Evolutionary conservation across 306 rosid species (phyloP).

Genomic region (Lagenaria siceraria): DNA sequence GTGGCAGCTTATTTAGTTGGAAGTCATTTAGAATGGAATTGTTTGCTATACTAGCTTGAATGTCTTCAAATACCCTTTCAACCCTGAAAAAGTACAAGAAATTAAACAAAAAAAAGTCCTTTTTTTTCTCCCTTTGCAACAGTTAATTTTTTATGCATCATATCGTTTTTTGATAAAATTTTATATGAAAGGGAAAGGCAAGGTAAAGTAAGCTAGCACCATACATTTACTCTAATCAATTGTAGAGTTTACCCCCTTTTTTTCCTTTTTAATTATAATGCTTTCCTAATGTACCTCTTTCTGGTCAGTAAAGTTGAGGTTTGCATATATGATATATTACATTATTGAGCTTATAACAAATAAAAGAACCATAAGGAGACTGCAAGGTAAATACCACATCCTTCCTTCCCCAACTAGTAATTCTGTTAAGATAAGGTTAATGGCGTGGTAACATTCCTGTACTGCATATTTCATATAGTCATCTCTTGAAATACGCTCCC

Average conservation of each 20-base stretch:
- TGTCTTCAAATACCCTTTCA: slow-evolving; percentile 53
- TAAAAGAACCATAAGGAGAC: neutral
- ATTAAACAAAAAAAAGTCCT: neutral
- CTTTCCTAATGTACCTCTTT: neutral
- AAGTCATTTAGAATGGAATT: slow-evolving; percentile 29
- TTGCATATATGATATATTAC: neutral
- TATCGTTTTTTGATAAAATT: neutral
- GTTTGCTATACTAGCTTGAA: slow-evolving; percentile 34
- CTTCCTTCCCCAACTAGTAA: slow-evolving; percentile 67
- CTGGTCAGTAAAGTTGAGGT: neutral
- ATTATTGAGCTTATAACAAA: neutral
- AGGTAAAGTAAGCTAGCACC: neutral
- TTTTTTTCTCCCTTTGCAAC: neutral
- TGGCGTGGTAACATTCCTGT: slow-evolving; percentile 64
- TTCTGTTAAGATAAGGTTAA: slow-evolving; percentile 53
- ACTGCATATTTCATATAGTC: slow-evolving; percentile 93
- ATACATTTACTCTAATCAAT: neutral
- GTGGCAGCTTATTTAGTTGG: slow-evolving; percentile 49
- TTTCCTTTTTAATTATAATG: neutral
- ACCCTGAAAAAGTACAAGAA: slow-evolving; percentile 45
- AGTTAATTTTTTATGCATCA: neutral
- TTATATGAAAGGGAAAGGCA: neutral
- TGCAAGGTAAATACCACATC: slow-evolving; percentile 48
- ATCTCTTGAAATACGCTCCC: slow-evolving; percentile 82
- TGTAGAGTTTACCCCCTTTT: neutral